These are phyloP conservation scores for Ogataea trehalophila DNA, from an alignment of 805 yeast genomes.

Conservation along the genomic window DNA sequence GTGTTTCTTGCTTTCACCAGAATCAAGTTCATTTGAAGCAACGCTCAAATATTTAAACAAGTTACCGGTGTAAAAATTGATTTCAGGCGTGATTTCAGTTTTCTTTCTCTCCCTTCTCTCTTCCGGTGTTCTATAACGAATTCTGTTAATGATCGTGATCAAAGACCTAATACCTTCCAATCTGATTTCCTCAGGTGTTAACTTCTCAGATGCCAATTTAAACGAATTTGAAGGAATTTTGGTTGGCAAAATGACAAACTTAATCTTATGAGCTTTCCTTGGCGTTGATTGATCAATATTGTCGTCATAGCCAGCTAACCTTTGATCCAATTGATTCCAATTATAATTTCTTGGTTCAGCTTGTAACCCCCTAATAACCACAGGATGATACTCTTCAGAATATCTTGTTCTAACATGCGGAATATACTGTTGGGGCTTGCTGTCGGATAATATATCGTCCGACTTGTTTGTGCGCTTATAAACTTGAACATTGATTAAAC, in stretches of 20 bases:
- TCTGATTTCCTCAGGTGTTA: slow-evolving; percentile 80
- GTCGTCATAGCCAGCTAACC: slow-evolving; percentile 87
- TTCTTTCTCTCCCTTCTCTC: slow-evolving; percentile 34
- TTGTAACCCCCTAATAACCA: slow-evolving; percentile 52
- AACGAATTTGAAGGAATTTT: slow-evolving; percentile 55
- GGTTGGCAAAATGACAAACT: slow-evolving; percentile 81
- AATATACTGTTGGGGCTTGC: slow-evolving; percentile 30
- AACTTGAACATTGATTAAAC: slow-evolving; percentile 73
- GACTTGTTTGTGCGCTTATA: slow-evolving; percentile 39
- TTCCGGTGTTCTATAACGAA: slow-evolving; percentile 42
- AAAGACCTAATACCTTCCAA: slow-evolving; percentile 82
- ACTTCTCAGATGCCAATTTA: slow-evolving; percentile 45
- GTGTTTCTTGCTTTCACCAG: slow-evolving; percentile 12
- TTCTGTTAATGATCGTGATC: slow-evolving; percentile 57
- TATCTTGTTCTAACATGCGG: slow-evolving; percentile 74
- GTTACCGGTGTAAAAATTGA: slow-evolving; percentile 83
- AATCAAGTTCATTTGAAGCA: slow-evolving; percentile 20
- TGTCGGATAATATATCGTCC: slow-evolving; percentile 27
- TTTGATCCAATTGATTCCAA: slow-evolving; percentile 92
- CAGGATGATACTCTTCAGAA: slow-evolving; percentile 57
- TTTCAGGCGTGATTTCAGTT: slow-evolving; percentile 62
- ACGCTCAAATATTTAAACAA: slow-evolving; percentile 58
- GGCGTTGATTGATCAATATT: slow-evolving; percentile 46
- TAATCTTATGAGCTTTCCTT: slow-evolving; percentile 57
- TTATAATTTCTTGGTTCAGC: slow-evolving; percentile 54